Base-by-base conservation (phyloP, 2,329 filamentous ascomycete genomes). In the Aspergillus vadensis region DNA sequence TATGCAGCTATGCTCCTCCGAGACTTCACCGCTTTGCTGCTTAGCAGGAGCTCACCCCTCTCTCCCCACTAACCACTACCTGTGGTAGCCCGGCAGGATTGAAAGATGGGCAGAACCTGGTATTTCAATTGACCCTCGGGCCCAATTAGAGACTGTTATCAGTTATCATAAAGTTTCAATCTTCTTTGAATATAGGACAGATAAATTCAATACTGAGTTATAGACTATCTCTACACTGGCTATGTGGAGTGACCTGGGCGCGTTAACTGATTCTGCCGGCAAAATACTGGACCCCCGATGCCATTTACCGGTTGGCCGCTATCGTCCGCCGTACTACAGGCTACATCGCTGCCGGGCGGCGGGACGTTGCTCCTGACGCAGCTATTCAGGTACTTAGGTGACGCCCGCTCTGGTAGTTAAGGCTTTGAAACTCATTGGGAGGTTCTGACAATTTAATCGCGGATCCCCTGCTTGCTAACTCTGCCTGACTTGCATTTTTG, bases 301-400 rank as follows among this genome's bases (percentile, higher is more conserved):
- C 17, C 17, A 44, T 44, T 44, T 44, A 7, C 41, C 41, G 19
- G 41, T 14, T 14, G 41, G 41, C 19, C 21, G 41, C 41, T 44
- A 44, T 44, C 19, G 41, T 44, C 41, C 41, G 41, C 41, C 41
- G 41, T 44, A 44, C 41, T 44, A 21, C 53, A 32, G 53, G 53
- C 53, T 55, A 44, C 53, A 55, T 44, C 25, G 43, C 53, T 14
- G 39, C 39, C 53, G 39, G 27, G 38, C 53, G 25, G 53, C 65
- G 61, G 39, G 59, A 57, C 57, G 62, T 56, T 56, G 59, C 62
- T 64, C 62, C 62, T 64, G 62, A 62, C 54, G 54, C 47, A 50
- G 25, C 47, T 44, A 44, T 50, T 36, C 32, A 36, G 32, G 53
- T 32, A 19, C 39, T 47, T 12, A 44, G 21, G n/a, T 27, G 41